Evolutionary conservation across 306 rosid genomes (phyloP).

Genomic region (Sechiopsis laciniata): DNA sequence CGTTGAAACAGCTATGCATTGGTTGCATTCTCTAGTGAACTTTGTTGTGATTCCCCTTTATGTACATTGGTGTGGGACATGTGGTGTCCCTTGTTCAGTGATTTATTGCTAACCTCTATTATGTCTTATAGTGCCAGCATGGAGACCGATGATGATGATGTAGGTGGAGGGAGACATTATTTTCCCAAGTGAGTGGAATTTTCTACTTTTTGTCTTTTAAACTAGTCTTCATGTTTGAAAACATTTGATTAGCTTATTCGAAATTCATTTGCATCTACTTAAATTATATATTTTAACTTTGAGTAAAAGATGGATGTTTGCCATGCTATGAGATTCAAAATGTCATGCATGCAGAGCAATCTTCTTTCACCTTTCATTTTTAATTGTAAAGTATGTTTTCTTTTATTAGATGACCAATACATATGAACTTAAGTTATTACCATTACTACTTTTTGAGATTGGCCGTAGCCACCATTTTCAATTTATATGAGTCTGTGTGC

Average conservation of each 20-base stretch:
- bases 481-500: conserved; percentile 31
- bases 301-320: neutral
- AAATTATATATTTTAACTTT: neutral
- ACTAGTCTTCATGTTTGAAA: conserved; percentile 14
- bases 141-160: conserved; percentile 26
- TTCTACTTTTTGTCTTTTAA: conserved; percentile 14
- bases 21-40: too few species aligned
- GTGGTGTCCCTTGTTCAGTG: conserved; percentile 6
- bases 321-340: neutral
- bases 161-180: conserved; percentile 42
- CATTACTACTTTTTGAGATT: neutral
- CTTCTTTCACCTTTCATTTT: neutral
- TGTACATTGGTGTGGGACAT: neutral
- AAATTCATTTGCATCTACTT: too few species aligned
- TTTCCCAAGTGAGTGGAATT: conserved; percentile 65
- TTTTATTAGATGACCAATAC: neutral
- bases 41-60: neutral
- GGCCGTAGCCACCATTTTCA: neutral
- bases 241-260: neutral
- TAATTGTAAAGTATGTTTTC: neutral
- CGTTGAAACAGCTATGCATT: too few species aligned
- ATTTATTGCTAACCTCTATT: neutral
- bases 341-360: conserved; percentile 1
- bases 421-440: neutral
- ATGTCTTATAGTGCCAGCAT: conserved; percentile 30